Base-by-base conservation (phyloP, 305 asterid species). In the Plantago coronopus region DNA sequence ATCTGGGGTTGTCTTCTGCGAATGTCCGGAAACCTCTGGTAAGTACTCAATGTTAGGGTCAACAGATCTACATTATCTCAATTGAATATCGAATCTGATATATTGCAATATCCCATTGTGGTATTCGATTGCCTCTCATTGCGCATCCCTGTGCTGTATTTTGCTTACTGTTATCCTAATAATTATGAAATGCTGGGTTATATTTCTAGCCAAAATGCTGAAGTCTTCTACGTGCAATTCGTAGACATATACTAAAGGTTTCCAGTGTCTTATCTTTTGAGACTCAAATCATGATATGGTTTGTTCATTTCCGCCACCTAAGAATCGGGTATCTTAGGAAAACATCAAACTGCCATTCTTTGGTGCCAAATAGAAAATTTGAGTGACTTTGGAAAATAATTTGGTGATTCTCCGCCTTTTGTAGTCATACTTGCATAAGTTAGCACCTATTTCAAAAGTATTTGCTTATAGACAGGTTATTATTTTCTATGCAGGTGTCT, bases 1-100 rank as follows among this genome's bases (percentile, higher is more conserved):
- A 66, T 63, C 83, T 89, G 7, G 72, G 83, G 51, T 72, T 93
- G 74, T 82, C 96, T 72, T 79, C 83, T 72, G 65, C 70, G 44
- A 76, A 75, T 44, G 23, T 44, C 57, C 70, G 83, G 48, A 88
- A 75, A 67, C 99, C 99, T 47, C 76, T 93, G 96, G 99, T 89
- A 80, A 69, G 74, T 70, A 51, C 53, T 62, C 21, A 65, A 66
- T 42, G 49, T 31, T 38, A 43, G n/a, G 40, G 50, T 7, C 53
- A 59, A 20, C 48, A 47, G 12, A 5, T 10, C 17, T 5, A 27
- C 48, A 61, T 21, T 19, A 56, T 62, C 59, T 40, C 9, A 2
- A n/a, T 17, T 29, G 2, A 48, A 50, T n/a, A 43, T 2, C 37
- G 53, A 45, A 19, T 59, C 31, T 27, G 45, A 34, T 18, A 42